A percentile compares a stretch with the other conserved stretches of the same genome.
Evolutionary conservation across 164 flowering plant species (phyloP).

Genomic region (Liriodendron chinense): DNA sequence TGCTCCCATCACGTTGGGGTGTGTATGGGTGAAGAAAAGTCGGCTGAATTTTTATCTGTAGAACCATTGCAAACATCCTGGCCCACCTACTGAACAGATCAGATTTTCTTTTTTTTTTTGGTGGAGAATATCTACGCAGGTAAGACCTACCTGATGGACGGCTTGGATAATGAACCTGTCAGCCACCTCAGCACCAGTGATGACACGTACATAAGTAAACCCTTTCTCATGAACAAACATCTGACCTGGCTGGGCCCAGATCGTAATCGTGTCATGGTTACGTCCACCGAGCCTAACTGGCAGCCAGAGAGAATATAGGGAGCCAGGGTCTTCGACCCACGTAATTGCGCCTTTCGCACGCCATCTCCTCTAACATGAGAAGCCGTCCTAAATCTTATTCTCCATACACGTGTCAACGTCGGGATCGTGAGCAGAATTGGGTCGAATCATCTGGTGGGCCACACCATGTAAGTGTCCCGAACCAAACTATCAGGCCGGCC

Average conservation of each 20-base stretch:
- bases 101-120: too few species aligned
- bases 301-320: not conserved
- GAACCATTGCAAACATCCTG: too few species aligned
- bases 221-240: too few species aligned
- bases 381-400: too few species aligned
- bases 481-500: not conserved
- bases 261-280: not conserved
- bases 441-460: not conserved
- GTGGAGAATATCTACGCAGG: too few species aligned
- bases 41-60: too few species aligned
- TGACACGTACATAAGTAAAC: not conserved
- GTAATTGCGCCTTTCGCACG: not conserved
- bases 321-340: not conserved
- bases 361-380: not conserved
- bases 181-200: too few species aligned
- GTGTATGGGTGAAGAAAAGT: too few species aligned
- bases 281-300: not conserved
- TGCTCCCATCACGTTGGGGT: too few species aligned
- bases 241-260: not conserved
- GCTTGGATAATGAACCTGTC: too few species aligned
- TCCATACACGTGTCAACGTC: not conserved
- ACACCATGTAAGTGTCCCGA: not conserved
- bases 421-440: not conserved
- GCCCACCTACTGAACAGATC: too few species aligned
- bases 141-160: too few species aligned